Conservation (phyloP, 345 rosid genomes). For the Aurinia saxatilis region DNA sequence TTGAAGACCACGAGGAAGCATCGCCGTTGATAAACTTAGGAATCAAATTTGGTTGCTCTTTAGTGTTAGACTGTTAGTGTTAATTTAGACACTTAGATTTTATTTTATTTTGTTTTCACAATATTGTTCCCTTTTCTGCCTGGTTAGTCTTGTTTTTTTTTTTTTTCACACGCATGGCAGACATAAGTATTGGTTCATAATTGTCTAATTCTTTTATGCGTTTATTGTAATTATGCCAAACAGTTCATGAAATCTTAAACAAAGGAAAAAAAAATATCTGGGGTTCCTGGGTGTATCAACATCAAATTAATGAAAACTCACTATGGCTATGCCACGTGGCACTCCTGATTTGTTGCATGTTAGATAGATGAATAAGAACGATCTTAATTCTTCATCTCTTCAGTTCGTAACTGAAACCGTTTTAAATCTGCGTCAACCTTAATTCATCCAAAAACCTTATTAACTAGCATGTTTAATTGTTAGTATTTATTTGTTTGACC, state of each 20-base stretch:
- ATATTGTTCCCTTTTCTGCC: background rate
- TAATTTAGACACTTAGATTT: background rate
- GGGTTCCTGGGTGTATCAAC: no score
- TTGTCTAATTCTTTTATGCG: background rate
- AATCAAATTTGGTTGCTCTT: background rate
- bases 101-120: background rate
- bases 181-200: background rate
- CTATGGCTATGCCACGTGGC: no score
- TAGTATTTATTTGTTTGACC: no score
- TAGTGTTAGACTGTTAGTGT: background rate
- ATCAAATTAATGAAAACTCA: no score
- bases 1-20: slow-evolving; percentile 38
- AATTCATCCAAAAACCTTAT: no score
- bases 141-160: background rate
- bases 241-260: background rate
- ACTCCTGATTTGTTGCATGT: no score
- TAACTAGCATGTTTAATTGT: no score
- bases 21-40: slow-evolving; percentile 23
- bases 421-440: no score
- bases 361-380: no score
- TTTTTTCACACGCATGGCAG: background rate
- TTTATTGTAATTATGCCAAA: background rate
- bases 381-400: no score
- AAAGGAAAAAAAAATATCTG: no score
- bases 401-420: no score